Conservation (phyloP, 495 filamentous ascomycete species). For the Chlorociboria aeruginascens region DNA sequence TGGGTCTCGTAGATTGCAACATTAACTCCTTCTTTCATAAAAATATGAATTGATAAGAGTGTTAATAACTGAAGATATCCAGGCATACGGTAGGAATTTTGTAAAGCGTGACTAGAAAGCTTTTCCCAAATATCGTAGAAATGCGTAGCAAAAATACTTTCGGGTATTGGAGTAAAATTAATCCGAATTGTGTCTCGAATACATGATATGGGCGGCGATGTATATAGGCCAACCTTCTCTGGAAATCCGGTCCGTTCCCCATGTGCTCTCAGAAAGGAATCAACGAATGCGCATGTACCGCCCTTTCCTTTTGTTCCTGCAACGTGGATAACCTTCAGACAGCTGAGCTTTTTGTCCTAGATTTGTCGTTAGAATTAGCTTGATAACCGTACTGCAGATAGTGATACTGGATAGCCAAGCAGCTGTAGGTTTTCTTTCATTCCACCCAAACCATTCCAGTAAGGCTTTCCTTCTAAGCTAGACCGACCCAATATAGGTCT, state of each 20-base stretch:
- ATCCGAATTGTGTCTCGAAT: slow-evolving; percentile 85
- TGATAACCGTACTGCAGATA: too few relatives aligned
- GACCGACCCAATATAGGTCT: too few relatives aligned
- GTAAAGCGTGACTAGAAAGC: too few relatives aligned
- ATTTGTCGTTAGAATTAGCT: too few relatives aligned
- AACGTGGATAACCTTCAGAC: slow-evolving; percentile 68
- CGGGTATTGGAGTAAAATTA: slow-evolving; percentile 60
- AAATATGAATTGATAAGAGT: slow-evolving; percentile 79
- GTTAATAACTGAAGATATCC: slow-evolving; percentile 47
- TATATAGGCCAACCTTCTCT: slow-evolving; percentile 76
- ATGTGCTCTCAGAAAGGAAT: slow-evolving; percentile 42
- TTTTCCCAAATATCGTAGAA: slow-evolving; percentile 94
- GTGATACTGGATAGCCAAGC: too few relatives aligned
- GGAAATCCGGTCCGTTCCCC: slow-evolving; percentile 23
- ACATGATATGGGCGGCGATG: slow-evolving; percentile 77
- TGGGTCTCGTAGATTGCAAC: slow-evolving; percentile 82
- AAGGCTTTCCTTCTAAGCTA: too few relatives aligned
- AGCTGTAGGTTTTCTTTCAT: too few relatives aligned
- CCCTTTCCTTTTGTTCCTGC: slow-evolving; percentile 94
- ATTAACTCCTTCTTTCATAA: slow-evolving; percentile 64
- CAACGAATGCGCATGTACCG: slow-evolving; percentile 57
- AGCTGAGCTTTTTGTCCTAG: slow-evolving; percentile 64
- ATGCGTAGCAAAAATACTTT: slow-evolving; percentile 64
- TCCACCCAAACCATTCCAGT: too few relatives aligned
- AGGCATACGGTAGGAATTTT: too few relatives aligned